These are phyloP conservation scores for Epichloe sp. DNA, from an alignment of 2,329 filamentous ascomycete species.

Conservation along the genomic window DNA sequence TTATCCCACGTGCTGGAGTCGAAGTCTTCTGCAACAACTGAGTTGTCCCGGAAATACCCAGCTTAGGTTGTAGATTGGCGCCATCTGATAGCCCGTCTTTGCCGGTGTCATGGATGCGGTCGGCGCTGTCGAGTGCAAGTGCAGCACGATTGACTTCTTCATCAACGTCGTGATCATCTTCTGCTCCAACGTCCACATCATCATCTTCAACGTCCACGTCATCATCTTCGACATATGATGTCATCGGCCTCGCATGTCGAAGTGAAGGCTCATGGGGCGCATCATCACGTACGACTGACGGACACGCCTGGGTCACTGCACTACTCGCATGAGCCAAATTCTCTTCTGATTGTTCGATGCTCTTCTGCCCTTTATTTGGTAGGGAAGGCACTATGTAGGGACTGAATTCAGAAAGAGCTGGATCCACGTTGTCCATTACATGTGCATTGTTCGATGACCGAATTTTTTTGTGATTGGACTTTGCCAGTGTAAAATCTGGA, in stretches of 20 bases:
- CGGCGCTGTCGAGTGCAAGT: neutral
- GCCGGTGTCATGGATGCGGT: neutral
- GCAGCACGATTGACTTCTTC: neutral
- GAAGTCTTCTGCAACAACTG: neutral
- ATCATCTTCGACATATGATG: conserved; percentile 37
- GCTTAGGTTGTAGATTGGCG: neutral
- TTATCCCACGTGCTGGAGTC: conserved; percentile 3
- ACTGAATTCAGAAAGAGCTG: conserved; percentile 31
- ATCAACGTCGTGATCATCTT: conserved; percentile 1
- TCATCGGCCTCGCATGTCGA: conserved; percentile 37
- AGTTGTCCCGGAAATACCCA: neutral
- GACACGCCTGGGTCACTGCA: conserved; percentile 15
- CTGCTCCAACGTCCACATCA: conserved; percentile 22
- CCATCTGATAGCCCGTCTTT: conserved; percentile 6
- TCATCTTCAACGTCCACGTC: conserved; percentile 22
- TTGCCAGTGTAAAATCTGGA: conserved; percentile 37
- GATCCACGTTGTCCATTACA: conserved; percentile 34
- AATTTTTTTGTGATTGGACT: conserved; percentile 29
- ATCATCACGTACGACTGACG: neutral
- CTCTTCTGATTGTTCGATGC: conserved; percentile 9
- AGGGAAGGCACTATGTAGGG: neutral
- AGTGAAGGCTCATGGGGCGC: conserved; percentile 32
- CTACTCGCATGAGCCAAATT: conserved; percentile 11
- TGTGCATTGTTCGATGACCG: conserved; percentile 17
- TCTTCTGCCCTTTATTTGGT: neutral